A percentile compares a stretch with the other conserved stretches of the same genome.
These are phyloP conservation scores for Apophysomyces sp. DNA, from an alignment of 371 early-diverging fungal species.

Conservation along the genomic window DNA sequence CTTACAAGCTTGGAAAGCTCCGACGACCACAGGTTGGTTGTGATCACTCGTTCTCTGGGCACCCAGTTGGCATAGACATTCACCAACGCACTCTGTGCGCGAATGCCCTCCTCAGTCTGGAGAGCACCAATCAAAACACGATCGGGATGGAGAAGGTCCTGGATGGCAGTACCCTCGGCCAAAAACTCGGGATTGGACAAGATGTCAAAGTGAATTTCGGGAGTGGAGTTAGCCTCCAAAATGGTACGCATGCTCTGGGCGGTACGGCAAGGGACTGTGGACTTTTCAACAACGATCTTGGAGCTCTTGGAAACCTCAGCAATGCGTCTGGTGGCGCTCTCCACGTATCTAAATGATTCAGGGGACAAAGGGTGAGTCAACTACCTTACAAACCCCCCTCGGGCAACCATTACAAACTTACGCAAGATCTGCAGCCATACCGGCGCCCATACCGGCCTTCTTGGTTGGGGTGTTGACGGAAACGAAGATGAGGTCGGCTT, in stretches of 20 bases:
- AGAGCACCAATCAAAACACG: slow-evolving; percentile 92
- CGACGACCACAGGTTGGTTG: slow-evolving; percentile 93
- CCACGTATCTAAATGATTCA: slow-evolving; percentile 64
- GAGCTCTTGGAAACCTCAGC: slow-evolving; percentile 80
- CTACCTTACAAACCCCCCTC: background rate
- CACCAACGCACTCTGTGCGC: slow-evolving; percentile 77
- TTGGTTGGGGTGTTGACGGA: slow-evolving; percentile 91
- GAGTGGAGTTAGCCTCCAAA: slow-evolving; percentile 78
- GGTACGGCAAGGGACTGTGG: slow-evolving; percentile 95
- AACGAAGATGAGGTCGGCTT: slow-evolving; percentile 87
- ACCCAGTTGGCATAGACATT: slow-evolving; percentile 86
- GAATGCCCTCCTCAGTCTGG: slow-evolving; percentile 72
- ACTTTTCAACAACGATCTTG: slow-evolving; percentile 95
- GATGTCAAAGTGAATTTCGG: slow-evolving; percentile 79
- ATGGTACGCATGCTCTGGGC: slow-evolving; percentile 89
- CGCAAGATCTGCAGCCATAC: slow-evolving; percentile 85
- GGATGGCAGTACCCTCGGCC: slow-evolving; percentile 93
- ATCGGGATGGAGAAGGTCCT: slow-evolving; percentile 86
- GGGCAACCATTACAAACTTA: slow-evolving; percentile 38
- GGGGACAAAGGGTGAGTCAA: background rate
- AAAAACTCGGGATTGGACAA: slow-evolving; percentile 97
- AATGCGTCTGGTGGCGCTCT: slow-evolving; percentile 85
- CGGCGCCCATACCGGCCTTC: slow-evolving; percentile 78
- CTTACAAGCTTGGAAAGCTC: slow-evolving; percentile 89
- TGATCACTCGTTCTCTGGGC: slow-evolving; percentile 82